Evolutionary conservation across 345 rosid species (phyloP), one percentile per base, ranked within the genome.

Genomic region (Conringia planisiliqua): DNA sequence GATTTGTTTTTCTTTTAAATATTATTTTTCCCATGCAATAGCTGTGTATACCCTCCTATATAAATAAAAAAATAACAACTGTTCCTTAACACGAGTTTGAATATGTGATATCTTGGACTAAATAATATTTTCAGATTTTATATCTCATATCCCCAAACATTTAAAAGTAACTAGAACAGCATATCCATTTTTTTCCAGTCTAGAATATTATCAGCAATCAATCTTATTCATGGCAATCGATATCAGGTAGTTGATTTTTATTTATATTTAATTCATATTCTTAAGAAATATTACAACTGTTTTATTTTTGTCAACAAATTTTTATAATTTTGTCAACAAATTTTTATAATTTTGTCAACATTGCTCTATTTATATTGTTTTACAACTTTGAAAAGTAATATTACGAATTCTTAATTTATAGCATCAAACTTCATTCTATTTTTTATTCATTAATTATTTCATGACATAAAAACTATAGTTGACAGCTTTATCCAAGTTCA

Each of bases 21-120:
- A 62, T 18, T 43, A 35, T 62, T 70, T 14, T 62, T 54, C 60
- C 75, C 75, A 76, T 76, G 80, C 80, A 76, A 70, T 54, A 70
- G 71, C 75, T 76, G 80, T 69, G 79, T 68, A 62, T 48, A 69
- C 40, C 35, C 42, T 51, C 33, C 17, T 29, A 2, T 30, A 40
- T 40, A 46, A 17, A 29, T 27, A 14, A 4, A 47, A 6, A 35
- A 46, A 47, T 50, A 38, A 52, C 9, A 64, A 9, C 11, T 55
- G 46, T 47, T 35, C 66, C 46, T 57, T 55, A 26, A 30, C 32
- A 46, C 44, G 4, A 74, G 52, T 66, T 57, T 20, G 29, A 33
- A 76, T 22, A 75, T 32, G 33, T 30, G 8, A 52, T 32, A 61
- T 40, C 27, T 61, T 32, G 7, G 17, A 36, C 32, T 51, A 18